These are phyloP conservation scores for Talaromyces stipitatus DNA, from an alignment of 495 filamentous ascomycete genomes.

Conservation along the genomic window DNA sequence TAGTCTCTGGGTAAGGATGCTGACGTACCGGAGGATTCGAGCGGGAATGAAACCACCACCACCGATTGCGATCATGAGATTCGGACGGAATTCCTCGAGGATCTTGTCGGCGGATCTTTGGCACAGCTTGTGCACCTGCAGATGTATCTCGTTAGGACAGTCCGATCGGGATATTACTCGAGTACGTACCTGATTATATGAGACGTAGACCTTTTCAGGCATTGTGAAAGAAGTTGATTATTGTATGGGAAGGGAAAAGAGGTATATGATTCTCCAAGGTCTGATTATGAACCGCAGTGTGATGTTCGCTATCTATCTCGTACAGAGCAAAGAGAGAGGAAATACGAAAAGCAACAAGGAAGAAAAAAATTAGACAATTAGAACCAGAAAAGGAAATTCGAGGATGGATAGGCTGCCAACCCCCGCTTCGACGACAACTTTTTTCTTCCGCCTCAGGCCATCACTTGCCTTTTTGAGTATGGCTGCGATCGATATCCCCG, in stretches of 20 bases:
- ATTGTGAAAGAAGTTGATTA: constrained; percentile 40
- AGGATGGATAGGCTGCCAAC: neutral
- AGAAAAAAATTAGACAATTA: neutral
- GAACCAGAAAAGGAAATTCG: neutral
- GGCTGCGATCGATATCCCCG: neutral
- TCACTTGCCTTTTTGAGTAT: neutral
- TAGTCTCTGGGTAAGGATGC: no score
- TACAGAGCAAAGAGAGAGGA: neutral
- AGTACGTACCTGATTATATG: constrained; percentile 79
- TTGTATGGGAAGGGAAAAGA: neutral
- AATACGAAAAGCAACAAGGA: neutral
- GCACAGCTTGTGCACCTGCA: constrained; percentile 93
- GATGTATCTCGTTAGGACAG: constrained; percentile 16
- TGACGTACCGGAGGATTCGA: constrained; percentile 73
- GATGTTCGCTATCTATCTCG: neutral
- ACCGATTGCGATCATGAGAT: constrained; percentile 98
- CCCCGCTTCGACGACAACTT: neutral
- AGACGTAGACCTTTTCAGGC: constrained; percentile 87
- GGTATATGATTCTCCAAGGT: neutral
- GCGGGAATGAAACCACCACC: constrained; percentile 96
- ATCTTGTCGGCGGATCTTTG: constrained; percentile 73
- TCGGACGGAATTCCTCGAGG: constrained; percentile 75
- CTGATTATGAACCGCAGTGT: neutral
- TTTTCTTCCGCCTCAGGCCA: neutral
- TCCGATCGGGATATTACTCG: neutral